These are phyloP conservation scores for Paramecium sexaurelia DNA, from an alignment of 73 alveolate genomes.

Conservation along the genomic window DNA sequence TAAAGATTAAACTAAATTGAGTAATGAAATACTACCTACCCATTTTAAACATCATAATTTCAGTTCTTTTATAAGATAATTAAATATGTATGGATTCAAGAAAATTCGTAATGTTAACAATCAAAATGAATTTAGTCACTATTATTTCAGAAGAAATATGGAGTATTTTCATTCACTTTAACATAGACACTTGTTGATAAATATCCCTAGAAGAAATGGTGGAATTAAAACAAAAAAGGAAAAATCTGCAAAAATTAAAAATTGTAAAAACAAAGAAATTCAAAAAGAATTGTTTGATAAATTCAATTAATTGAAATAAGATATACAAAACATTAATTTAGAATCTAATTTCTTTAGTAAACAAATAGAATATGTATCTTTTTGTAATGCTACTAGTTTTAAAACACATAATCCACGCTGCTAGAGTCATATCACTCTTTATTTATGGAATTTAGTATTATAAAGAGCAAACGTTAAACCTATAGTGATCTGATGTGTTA, in stretches of 20 bases:
- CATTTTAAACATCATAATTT: conserved; percentile 76
- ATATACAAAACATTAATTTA: neutral
- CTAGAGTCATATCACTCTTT: neutral
- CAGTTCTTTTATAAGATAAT: conserved; percentile 78
- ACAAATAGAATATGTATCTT: neutral
- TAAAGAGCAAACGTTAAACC: neutral
- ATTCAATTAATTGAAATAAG: neutral
- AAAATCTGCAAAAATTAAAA: neutral
- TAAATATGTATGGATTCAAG: conserved; percentile 85
- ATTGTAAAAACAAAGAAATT: neutral
- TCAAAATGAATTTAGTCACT: conserved; percentile 74
- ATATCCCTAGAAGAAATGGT: neutral
- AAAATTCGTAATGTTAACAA: conserved; percentile 75
- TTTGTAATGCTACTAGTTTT: neutral
- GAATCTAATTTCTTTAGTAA: neutral
- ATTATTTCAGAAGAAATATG: conserved; percentile 57
- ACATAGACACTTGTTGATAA: neutral
- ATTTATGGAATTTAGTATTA: neutral
- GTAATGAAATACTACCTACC: conserved; percentile 66
- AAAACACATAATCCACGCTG: conserved; percentile 10
- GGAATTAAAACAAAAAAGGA: neutral
- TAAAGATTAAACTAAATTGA: neutral
- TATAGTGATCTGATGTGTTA: neutral
- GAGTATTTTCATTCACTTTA: neutral
- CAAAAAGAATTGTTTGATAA: neutral